phyloP scores from a whole-genome alignment of 1,284 basidiomycete genomes.

The Chondrostereum purpureum region DNA sequence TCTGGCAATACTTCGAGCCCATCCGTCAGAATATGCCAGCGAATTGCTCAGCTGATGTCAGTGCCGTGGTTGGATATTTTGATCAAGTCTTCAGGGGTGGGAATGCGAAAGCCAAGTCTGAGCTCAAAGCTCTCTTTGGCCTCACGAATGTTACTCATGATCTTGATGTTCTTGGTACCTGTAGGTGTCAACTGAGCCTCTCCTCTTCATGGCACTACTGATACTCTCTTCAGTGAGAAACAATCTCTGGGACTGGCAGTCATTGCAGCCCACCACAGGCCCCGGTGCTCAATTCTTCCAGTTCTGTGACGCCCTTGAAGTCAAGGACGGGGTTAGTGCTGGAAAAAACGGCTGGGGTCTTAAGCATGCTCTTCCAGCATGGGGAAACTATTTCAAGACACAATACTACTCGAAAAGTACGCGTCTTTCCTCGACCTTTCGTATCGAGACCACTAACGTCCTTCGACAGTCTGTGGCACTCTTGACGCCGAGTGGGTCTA shows the following conservation, averaged over 20 bases:
- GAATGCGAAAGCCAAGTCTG: conserved; percentile 37
- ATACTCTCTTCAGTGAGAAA: conserved; percentile 36
- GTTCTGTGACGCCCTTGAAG: conserved; percentile 72
- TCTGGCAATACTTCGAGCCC: conserved; percentile 68
- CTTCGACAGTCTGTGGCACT: conserved; percentile 1
- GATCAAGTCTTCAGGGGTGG: conserved; percentile 47
- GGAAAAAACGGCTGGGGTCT: conserved; percentile 56
- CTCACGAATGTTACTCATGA: conserved; percentile 49
- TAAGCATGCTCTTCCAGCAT: conserved; percentile 52
- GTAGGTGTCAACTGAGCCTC: conserved; percentile 26
- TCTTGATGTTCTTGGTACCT: conserved; percentile 60
- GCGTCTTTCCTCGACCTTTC: not conserved
- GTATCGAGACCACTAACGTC: not conserved
- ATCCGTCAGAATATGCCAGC: conserved; percentile 61
- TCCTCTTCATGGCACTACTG: not conserved
- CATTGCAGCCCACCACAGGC: conserved; percentile 43
- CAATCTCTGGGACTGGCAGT: conserved; percentile 61
- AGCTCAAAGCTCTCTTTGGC: conserved; percentile 52
- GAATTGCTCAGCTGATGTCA: conserved; percentile 68
- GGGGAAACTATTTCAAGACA: conserved; percentile 43
- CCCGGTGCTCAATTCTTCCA: conserved; percentile 46
- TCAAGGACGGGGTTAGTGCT: conserved; percentile 53
- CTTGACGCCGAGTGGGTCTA: not conserved
- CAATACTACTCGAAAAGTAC: not conserved
- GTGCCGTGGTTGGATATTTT: conserved; percentile 57